Evolutionary conservation across 352 stramenopile genomes (phyloP).

Genomic region (Plasmopara halstedii): DNA sequence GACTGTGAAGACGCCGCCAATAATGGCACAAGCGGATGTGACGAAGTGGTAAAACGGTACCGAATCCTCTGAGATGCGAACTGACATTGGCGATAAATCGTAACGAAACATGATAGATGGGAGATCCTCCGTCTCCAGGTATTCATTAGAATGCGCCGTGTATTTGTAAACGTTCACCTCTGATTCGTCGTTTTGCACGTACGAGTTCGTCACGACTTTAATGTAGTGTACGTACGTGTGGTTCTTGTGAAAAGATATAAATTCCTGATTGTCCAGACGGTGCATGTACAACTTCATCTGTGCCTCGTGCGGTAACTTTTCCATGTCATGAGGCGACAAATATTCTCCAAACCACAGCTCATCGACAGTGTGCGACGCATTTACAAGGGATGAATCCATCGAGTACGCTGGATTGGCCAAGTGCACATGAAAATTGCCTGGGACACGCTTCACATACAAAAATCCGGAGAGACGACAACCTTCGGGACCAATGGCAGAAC

Average conservation of each 20-base stretch:
- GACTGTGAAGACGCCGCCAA: slow-evolving; percentile 94
- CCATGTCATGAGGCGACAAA: slow-evolving; percentile 37
- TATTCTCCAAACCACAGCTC: slow-evolving; percentile 94
- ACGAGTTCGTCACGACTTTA: slow-evolving; percentile 95
- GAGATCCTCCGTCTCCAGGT: slow-evolving; percentile 78
- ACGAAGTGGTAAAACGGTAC: slow-evolving; percentile 94
- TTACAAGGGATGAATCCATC: slow-evolving; percentile 83
- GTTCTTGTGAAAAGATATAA: slow-evolving; percentile 89
- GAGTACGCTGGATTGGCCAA: slow-evolving; percentile 93
- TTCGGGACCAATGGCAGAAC: slow-evolving; percentile 49
- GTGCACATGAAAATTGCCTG: slow-evolving; percentile 98
- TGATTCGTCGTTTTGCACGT: slow-evolving; percentile 57
- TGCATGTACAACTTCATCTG: slow-evolving; percentile 90
- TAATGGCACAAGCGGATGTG: slow-evolving; percentile 92
- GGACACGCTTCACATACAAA: slow-evolving; percentile 88
- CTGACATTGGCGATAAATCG: slow-evolving; percentile 88
- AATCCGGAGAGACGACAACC: slow-evolving; percentile 73
- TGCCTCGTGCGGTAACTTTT: slow-evolving; percentile 82
- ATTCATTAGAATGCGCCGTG: slow-evolving; percentile 86
- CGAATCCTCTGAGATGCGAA: slow-evolving; percentile 91
- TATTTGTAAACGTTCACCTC: slow-evolving; percentile 84
- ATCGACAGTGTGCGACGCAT: slow-evolving; percentile 94
- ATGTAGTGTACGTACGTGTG: slow-evolving; percentile 99
- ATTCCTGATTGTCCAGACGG: slow-evolving; percentile 89
- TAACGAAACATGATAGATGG: slow-evolving; percentile 89